Conservation (phyloP, 1,284 basidiomycete genomes). For the Rhodotorula sp. region DNA sequence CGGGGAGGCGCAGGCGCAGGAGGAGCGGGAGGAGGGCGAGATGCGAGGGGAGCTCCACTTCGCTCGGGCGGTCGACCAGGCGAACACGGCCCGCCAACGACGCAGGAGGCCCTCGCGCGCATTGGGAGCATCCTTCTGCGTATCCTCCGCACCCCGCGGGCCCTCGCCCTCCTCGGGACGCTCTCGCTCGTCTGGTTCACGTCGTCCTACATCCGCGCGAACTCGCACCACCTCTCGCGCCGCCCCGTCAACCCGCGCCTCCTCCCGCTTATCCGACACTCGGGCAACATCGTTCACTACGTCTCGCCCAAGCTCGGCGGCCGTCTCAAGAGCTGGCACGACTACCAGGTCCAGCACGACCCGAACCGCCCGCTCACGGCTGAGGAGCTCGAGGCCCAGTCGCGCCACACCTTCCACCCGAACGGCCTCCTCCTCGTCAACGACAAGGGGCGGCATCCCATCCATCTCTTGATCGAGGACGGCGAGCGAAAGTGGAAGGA, state of each 20-base stretch:
- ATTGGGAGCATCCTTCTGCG: constrained; percentile 16
- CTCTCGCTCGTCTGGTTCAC: constrained; percentile 18
- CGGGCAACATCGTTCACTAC: constrained; percentile 29
- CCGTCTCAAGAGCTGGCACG: constrained; percentile 38
- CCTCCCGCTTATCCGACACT: constrained; percentile 37
- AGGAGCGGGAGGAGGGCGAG: background rate
- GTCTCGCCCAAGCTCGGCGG: constrained; percentile 34
- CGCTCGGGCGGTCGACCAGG: background rate
- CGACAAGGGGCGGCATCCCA: constrained; percentile 44
- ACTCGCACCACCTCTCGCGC: constrained; percentile 22
- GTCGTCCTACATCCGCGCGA: constrained; percentile 8
- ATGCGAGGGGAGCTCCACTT: background rate
- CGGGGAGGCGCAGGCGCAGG: background rate
- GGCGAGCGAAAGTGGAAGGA: constrained; percentile 67
- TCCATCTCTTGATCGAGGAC: constrained; percentile 66
- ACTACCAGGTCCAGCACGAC: constrained; percentile 31
- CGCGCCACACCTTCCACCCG: constrained; percentile 39
- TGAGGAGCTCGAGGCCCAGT: constrained; percentile 31
- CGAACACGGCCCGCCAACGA: background rate
- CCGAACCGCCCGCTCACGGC: constrained; percentile 35
- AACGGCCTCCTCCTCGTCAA: constrained; percentile 42
- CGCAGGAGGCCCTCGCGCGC: constrained; percentile 4
- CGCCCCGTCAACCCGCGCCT: constrained; percentile 33
- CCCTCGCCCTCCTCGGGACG: constrained; percentile 4
- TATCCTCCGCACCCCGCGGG: constrained; percentile 15